phyloP scores from a whole-genome alignment of 1,284 basidiomycete species.

The Malassezia slooffiae region DNA sequence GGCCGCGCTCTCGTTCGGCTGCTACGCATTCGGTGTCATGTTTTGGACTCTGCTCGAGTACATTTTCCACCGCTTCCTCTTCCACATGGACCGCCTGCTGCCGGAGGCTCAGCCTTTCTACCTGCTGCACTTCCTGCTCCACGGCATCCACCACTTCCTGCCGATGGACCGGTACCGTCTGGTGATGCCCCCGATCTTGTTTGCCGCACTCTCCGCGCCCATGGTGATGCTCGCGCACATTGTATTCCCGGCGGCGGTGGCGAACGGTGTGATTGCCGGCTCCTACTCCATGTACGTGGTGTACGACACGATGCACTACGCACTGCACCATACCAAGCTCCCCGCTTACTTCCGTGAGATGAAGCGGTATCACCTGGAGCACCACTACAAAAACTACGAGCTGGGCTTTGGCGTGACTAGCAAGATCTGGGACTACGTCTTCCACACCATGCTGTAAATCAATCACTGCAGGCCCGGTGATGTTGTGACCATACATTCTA shows the following conservation, averaged over 20 bases:
- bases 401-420: slow-evolving; percentile 93
- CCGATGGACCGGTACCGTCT: slow-evolving; percentile 78
- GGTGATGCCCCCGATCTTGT: slow-evolving; percentile 91
- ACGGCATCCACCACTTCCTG: slow-evolving; percentile 94
- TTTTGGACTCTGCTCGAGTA: slow-evolving; percentile 96
- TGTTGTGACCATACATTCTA: not conserved
- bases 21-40: slow-evolving; percentile 69
- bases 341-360: slow-evolving; percentile 76
- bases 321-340: slow-evolving; percentile 50
- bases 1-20: slow-evolving; percentile 48
- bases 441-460: slow-evolving; percentile 60
- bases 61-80: slow-evolving; percentile 87
- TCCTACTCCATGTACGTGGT: slow-evolving; percentile 77
- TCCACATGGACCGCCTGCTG: slow-evolving; percentile 84
- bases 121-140: slow-evolving; percentile 80
- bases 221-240: slow-evolving; percentile 77
- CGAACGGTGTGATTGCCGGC: slow-evolving; percentile 87
- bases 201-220: slow-evolving; percentile 66
- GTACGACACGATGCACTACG: slow-evolving; percentile 47
- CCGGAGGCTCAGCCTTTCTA: slow-evolving; percentile 73
- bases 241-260: slow-evolving; percentile 68
- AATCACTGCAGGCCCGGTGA: not conserved
- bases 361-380: slow-evolving; percentile 97
- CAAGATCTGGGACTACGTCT: slow-evolving; percentile 90
- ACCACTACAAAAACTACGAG: slow-evolving; percentile 80